Percentiles rank a stretch among this genome's conserved stretches.
Evolutionary conservation across 805 yeast genomes (phyloP).

Genomic region (Wickerhamiella vanderwaltii): DNA sequence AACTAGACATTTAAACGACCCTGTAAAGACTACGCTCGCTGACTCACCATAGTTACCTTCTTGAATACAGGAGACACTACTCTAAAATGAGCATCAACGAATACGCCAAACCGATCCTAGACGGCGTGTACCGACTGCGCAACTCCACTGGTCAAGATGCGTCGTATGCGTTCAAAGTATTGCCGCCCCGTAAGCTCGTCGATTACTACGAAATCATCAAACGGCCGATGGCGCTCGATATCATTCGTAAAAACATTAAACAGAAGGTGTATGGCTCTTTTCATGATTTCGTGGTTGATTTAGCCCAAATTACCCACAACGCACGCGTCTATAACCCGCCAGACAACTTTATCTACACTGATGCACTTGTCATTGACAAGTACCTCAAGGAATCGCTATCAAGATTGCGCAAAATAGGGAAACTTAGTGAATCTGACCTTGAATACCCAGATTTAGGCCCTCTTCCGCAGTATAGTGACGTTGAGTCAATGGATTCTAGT

Average conservation of each 20-base stretch:
- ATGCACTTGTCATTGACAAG: constrained; percentile 50
- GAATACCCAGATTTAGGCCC: constrained; percentile 58
- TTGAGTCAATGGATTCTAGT: constrained; percentile 10
- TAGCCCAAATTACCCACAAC: constrained; percentile 81
- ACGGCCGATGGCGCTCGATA: constrained; percentile 71
- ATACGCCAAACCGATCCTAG: constrained; percentile 20
- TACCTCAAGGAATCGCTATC: constrained; percentile 40
- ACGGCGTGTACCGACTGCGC: constrained; percentile 26
- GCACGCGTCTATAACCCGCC: constrained; percentile 74
- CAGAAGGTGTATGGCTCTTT: constrained; percentile 43
- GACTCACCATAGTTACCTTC: no score
- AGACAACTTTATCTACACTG: constrained; percentile 51
- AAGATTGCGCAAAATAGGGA: constrained; percentile 33
- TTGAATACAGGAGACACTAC: no score
- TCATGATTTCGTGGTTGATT: constrained; percentile 60
- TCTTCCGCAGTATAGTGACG: constrained; percentile 37
- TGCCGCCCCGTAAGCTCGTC: constrained; percentile 59
- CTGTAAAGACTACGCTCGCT: no score
- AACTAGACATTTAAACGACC: no score
- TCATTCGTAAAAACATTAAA: constrained; percentile 46
- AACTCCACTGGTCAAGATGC: constrained; percentile 34
- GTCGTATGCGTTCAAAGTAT: constrained; percentile 48
- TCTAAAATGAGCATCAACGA: constrained; percentile 10
- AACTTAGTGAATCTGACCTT: constrained; percentile 28
- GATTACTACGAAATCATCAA: constrained; percentile 72